These are phyloP conservation scores for Trichosanthes cucumerina DNA, from an alignment of 306 rosid species.

Conservation along the genomic window DNA sequence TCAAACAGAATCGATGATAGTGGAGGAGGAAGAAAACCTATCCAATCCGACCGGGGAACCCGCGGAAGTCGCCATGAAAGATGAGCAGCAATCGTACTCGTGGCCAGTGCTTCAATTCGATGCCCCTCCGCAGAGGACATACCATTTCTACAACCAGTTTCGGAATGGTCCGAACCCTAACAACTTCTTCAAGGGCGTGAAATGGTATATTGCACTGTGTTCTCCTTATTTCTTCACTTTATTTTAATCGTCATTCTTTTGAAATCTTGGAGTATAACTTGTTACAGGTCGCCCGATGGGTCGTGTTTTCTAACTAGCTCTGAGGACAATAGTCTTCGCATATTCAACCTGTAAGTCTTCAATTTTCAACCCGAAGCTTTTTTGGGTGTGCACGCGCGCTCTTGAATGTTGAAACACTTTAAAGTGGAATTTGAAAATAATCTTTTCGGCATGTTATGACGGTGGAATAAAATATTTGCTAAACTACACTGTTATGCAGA, in stretches of 20 bases:
- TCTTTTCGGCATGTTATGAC: background rate
- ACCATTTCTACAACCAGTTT: conserved; percentile 75
- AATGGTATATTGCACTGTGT: conserved; percentile 37
- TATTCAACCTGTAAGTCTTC: conserved; percentile 43
- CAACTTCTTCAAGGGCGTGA: conserved; percentile 74
- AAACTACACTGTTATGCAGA: conserved; percentile 23
- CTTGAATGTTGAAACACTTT: background rate
- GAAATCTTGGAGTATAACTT: background rate
- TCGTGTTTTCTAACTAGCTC: conserved; percentile 77
- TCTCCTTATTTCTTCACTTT: background rate
- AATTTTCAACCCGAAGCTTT: background rate
- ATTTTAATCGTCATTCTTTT: background rate
- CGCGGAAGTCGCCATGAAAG: conserved; percentile 2
- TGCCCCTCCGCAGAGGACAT: conserved; percentile 47
- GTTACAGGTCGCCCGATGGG: conserved; percentile 81
- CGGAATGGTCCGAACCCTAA: conserved; percentile 53
- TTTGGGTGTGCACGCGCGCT: background rate
- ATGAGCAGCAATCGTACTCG: conserved; percentile 20
- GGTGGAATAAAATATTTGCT: background rate
- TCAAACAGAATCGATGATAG: background rate
- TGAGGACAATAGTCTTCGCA: conserved; percentile 69
- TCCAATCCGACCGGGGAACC: background rate
- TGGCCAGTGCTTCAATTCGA: conserved; percentile 54
- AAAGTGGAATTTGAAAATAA: background rate
- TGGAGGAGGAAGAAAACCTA: conserved; percentile 1